Base-by-base conservation (phyloP, 192 early-diverging fungal species). In the Gonapodya prolifera region DNA sequence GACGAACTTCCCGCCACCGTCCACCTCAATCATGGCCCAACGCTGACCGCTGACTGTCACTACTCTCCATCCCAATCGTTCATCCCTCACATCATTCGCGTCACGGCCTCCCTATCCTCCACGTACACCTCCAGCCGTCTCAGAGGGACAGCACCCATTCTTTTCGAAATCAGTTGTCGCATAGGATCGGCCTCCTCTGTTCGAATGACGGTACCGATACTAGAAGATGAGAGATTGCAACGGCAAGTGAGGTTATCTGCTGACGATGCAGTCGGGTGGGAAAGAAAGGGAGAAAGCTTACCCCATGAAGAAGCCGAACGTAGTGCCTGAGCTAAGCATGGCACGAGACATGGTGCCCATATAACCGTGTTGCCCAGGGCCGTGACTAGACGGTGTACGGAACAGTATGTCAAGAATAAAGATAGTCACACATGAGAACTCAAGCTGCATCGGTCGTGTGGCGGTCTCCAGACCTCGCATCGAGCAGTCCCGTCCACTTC, bases 281-380 rank as follows among this genome's bases (percentile, higher is more conserved):
- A 61, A 61, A 61, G 45, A 61, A 61, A 73, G 71, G 88, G 86
- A 34, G 85, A 86, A 78, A 87, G 84, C 28, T 83, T 81, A 88
- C 86, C 87, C 85, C 91, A 94, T 92, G 75, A 94, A 94, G 75
- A 92, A 91, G 29, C 91, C 92, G 83, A 94, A 94, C 33, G 89
- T 91, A n/a, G 91, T 91, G 17, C 90, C 91, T 61, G 91, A 92
- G 0, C 89, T 86, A 36, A 91, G 75, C 87, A 92, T 91, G 31
- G 90, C 91, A 79, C 89, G 90, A 1, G 91, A 88, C n/a, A 94
- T 86, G 0, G 86, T 91, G 35, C 87, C 82, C 2, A 94, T 80
- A 75, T 90, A 87, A 69, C 93, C 93, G 35, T 87, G 87, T 1
- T 85, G 84, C 1, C 92, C 91, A 34, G 89, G 87, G 29, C 93